phyloP scores from a whole-genome alignment of 306 rosid genomes.

The Vachellia pachyceras region DNA sequence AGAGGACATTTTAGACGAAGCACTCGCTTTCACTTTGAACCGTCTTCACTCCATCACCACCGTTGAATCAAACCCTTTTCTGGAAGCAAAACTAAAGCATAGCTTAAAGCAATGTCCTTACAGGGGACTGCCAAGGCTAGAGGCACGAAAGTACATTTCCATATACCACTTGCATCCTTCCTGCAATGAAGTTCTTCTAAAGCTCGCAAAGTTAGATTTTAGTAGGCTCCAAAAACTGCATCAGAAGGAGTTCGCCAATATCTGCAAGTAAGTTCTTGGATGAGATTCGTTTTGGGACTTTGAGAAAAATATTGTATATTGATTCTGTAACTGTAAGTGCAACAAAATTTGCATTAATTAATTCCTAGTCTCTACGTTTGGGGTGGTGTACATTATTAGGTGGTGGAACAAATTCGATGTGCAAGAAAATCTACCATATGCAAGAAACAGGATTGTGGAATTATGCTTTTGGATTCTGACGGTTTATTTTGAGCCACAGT shows the following conservation, averaged over 20 bases:
- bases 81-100: conserved; percentile 37
- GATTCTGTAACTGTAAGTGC: not conserved
- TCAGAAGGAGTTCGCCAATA: conserved; percentile 40
- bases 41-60: not conserved
- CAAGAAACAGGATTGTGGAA: conserved; percentile 58
- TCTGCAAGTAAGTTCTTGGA: conserved; percentile 36
- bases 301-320: not conserved
- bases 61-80: conserved; percentile 15
- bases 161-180: conserved; percentile 48
- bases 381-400: conserved; percentile 19
- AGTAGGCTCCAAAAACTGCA: conserved; percentile 52
- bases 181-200: conserved; percentile 37
- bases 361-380: too few relatives aligned
- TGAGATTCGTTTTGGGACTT: not conserved
- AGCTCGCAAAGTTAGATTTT: conserved; percentile 56
- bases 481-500: conserved; percentile 41
- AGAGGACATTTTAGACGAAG: conserved; percentile 55
- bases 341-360: not conserved
- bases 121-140: conserved; percentile 42
- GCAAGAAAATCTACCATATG: conserved; percentile 32
- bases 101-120: conserved; percentile 43
- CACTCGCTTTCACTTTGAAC: conserved; percentile 35
- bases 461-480: conserved; percentile 51
- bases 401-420: conserved; percentile 60
- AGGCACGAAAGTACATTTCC: conserved; percentile 41